Conservation (phyloP, 225 moss, liverwort and hornwort genomes). For the Straminergon stramineum region DNA sequence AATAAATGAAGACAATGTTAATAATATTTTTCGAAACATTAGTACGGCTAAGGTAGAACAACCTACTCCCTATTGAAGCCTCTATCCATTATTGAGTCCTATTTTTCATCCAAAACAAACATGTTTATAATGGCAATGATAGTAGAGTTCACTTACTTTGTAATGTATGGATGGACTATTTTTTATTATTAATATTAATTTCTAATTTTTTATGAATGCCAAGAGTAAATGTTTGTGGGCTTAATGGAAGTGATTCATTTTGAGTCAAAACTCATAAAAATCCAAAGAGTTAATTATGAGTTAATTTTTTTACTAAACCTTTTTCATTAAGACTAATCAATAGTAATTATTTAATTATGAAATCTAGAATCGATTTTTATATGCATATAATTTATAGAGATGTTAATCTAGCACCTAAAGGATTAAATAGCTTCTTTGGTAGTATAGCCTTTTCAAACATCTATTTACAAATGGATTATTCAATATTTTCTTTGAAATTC, state of each 20-base stretch:
- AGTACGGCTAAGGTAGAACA: neutral
- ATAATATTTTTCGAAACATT: neutral
- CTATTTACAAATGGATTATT: neutral
- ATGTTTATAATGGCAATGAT: neutral
- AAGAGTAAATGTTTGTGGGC: neutral
- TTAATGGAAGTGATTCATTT: neutral
- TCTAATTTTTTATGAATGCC: neutral
- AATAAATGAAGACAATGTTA: neutral
- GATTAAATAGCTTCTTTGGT: neutral
- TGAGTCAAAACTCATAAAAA: neutral
- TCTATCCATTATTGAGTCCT: neutral
- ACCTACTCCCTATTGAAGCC: neutral
- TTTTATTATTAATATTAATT: neutral
- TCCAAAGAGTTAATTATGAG: neutral
- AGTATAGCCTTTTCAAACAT: neutral
- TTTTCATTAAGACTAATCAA: neutral
- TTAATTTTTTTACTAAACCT: neutral
- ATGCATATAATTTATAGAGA: neutral
- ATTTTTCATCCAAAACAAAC: neutral
- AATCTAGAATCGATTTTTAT: neutral
- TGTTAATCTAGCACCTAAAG: neutral
- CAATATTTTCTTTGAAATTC: no score
- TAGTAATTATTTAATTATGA: neutral
- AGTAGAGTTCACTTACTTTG: neutral
- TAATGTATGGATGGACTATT: neutral